Conservation (phyloP, 306 rosid species). For the Morella rubra region DNA sequence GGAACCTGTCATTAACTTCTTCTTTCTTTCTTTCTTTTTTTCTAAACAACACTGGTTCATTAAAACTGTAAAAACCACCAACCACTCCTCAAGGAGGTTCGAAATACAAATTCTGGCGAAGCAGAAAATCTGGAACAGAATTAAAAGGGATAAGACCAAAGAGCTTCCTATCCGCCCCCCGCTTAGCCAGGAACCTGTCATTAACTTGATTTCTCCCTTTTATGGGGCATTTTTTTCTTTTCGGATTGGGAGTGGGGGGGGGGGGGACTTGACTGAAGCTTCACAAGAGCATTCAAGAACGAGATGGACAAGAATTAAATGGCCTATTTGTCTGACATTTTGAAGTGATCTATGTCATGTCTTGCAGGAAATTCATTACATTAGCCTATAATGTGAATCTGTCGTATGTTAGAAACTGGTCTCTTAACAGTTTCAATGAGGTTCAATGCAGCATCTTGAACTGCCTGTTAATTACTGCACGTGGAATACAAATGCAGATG, state of each 20-base stretch:
- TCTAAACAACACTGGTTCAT: no score
- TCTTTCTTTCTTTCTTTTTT: no score
- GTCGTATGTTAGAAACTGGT: background rate
- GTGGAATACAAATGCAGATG: conserved; percentile 55
- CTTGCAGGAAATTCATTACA: background rate
- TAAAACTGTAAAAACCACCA: no score
- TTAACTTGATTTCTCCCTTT: no score
- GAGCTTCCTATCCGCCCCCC: no score
- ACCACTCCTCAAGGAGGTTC: no score
- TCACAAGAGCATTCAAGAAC: background rate
- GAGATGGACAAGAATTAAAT: background rate
- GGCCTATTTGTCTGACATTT: background rate
- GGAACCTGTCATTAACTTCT: background rate
- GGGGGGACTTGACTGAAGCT: background rate
- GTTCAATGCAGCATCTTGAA: background rate
- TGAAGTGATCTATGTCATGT: background rate
- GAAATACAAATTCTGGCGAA: no score
- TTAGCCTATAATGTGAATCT: background rate
- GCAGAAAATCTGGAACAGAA: no score
- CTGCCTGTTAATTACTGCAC: conserved; percentile 10
- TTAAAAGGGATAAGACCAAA: no score
- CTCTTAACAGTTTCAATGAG: background rate
- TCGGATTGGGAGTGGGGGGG: background rate
- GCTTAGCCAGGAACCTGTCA: no score
- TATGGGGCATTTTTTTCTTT: no score